Percentiles rank a stretch among this genome's conserved stretches.
Evolutionary conservation across 345 rosid genomes (phyloP).

Genomic region (Syzygium oleosum): DNA sequence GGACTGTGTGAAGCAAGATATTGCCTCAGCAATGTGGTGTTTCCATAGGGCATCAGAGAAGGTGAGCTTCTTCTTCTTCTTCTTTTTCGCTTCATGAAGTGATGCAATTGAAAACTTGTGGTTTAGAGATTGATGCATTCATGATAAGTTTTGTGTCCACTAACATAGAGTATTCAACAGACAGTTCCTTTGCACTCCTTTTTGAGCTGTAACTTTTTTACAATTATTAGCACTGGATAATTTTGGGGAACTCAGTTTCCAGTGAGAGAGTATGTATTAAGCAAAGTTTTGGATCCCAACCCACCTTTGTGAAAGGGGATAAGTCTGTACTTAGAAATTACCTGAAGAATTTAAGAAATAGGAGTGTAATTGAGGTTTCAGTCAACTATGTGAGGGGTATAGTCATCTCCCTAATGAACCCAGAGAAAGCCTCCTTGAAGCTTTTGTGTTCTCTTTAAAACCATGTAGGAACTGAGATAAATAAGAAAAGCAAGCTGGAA

Average conservation of each 20-base stretch:
- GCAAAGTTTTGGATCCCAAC: background rate
- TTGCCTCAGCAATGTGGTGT: slow-evolving; percentile 90
- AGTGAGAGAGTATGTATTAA: background rate
- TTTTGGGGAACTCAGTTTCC: background rate
- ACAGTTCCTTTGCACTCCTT: background rate
- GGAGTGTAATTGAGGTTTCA: background rate
- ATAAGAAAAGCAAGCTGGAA: background rate
- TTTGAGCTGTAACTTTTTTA: background rate
- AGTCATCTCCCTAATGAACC: background rate
- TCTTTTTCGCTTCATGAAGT: background rate
- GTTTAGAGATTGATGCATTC: background rate
- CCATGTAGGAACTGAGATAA: background rate
- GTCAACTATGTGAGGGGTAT: background rate
- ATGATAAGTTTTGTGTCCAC: background rate
- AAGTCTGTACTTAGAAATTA: background rate
- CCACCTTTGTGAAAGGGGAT: background rate
- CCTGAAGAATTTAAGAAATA: background rate
- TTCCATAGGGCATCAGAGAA: slow-evolving; percentile 88
- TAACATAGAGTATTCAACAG: background rate
- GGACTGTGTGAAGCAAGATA: slow-evolving; percentile 85
- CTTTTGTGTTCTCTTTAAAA: background rate
- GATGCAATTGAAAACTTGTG: background rate
- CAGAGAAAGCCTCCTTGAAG: background rate
- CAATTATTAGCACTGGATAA: background rate
- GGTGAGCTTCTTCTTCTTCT: slow-evolving; percentile 18